Conservation (phyloP, 768 basidiomycete genomes). For the Phlegmacium glaucopus region DNA sequence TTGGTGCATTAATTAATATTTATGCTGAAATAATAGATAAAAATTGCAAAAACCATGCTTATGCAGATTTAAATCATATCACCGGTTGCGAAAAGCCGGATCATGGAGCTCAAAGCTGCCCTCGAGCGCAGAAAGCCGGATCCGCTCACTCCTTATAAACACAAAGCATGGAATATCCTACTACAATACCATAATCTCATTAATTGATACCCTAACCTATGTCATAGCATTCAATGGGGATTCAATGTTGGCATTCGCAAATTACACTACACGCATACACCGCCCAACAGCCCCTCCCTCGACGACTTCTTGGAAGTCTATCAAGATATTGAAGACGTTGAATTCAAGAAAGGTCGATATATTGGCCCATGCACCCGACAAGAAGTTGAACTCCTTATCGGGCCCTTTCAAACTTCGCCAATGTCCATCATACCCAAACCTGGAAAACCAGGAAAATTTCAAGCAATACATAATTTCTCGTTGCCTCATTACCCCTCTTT, state of each 20-base stretch:
- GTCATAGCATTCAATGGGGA: slow-evolving; percentile 20
- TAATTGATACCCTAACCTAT: slow-evolving; percentile 22
- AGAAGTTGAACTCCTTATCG: slow-evolving; percentile 25
- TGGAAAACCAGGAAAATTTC: slow-evolving; percentile 26
- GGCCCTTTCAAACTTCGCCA: slow-evolving; percentile 38
- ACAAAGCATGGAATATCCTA: slow-evolving; percentile 29
- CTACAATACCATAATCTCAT: slow-evolving; percentile 11
- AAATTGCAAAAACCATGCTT: too few relatives aligned
- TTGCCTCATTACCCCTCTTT: slow-evolving; percentile 17
- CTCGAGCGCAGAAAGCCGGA: slow-evolving; percentile 26
- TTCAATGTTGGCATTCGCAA: slow-evolving; percentile 32
- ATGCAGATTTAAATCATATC: too few relatives aligned
- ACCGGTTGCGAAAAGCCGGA: slow-evolving; percentile 30
- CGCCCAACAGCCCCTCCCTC: slow-evolving; percentile 27
- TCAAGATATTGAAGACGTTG: slow-evolving; percentile 11
- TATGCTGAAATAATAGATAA: too few relatives aligned
- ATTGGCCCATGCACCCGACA: slow-evolving; percentile 26
- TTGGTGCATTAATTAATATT: too few relatives aligned
- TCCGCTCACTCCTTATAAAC: slow-evolving; percentile 27
- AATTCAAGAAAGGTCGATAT: slow-evolving; percentile 25
- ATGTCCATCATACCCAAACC: too few relatives aligned
- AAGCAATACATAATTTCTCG: slow-evolving; percentile 36
- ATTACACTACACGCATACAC: slow-evolving; percentile 25
- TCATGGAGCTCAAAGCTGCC: slow-evolving; percentile 40
- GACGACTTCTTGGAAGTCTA: slow-evolving; percentile 7